Base-by-base conservation (phyloP, 345 rosid genomes). In the Boechera retrofracta region DNA sequence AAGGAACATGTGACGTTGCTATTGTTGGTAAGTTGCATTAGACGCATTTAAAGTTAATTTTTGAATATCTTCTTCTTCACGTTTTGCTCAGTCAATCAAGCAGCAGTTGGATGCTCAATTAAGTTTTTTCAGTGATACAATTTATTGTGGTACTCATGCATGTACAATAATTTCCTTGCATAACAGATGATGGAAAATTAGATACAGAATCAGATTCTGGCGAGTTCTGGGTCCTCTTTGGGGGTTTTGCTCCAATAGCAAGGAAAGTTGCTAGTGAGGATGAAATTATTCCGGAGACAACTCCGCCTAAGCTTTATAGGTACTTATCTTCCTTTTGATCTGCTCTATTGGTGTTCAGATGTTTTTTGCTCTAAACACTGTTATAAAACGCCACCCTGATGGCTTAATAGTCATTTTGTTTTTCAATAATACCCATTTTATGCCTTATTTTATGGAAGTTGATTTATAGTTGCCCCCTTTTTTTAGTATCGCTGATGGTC, bases 201-300 rank as follows among this genome's bases (percentile, higher is more conserved):
- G 98, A 92, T 79, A 92, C 98, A 35, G 98, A 92, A 82, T 92
- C 98, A 77, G 98, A 92, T 67, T 92, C 98, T 0, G 98, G 98
- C 49, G 98, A 87, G 71, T 92, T 92, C 68, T 90, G 98, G 98
- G 98, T 90, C 78, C 96, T 92, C 55, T 83, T 90, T 80, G 98
- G 98, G 68, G 98, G 98, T 49, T 92, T 92, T 76, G 83, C 83
- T 80, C 83, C 99, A 62, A 89, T 95, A 48, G 94, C 93, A 52
- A 91, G 89, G 85, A 95, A 95, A 79, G 90, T 87, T 74, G 72
- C 77, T 60, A 77, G 80, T 66, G 99, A 96, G 56, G 98, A 96
- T 82, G 99, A 96, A 58, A 70, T 81, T 73, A 77, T 87, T 56
- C 85, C 85, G 2, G 99, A 91, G 82, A 70, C 86, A 38, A 86